A percentile compares a stretch with the other conserved stretches of the same genome.
Evolutionary conservation across 139 green algal species (phyloP).

Genomic region (Tetraselmis striata): DNA sequence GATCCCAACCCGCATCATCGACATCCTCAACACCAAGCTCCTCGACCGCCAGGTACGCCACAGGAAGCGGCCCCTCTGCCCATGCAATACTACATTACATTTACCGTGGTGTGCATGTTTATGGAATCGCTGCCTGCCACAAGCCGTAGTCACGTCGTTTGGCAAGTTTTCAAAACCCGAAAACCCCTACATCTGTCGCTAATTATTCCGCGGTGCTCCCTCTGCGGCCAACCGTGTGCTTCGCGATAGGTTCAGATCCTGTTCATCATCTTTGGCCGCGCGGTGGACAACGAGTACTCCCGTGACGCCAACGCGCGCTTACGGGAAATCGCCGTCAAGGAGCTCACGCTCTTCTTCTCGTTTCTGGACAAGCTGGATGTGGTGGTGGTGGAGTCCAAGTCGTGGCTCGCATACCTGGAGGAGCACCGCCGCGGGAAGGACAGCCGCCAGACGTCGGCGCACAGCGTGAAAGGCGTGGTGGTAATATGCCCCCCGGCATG

Average conservation of each 20-base stretch:
- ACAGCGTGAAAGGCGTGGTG: too few relatives aligned
- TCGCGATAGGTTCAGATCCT: background rate
- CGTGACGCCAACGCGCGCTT: background rate
- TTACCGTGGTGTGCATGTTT: too few relatives aligned
- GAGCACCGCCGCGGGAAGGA: background rate
- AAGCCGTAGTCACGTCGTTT: too few relatives aligned
- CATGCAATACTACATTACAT: too few relatives aligned
- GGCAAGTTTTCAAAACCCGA: too few relatives aligned
- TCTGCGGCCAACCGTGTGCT: too few relatives aligned
- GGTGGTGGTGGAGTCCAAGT: background rate
- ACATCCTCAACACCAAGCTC: constrained; percentile 21
- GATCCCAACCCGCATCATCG: constrained; percentile 11
- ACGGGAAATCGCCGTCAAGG: background rate
- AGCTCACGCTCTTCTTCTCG: constrained; percentile 17
- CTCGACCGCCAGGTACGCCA: constrained; percentile 23
- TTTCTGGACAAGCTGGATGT: constrained; percentile 25
- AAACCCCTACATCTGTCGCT: too few relatives aligned
- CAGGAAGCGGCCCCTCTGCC: too few relatives aligned
- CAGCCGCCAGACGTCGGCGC: too few relatives aligned
- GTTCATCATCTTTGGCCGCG: background rate
- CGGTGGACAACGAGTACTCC: background rate
- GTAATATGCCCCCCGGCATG: too few relatives aligned
- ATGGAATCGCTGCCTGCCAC: too few relatives aligned
- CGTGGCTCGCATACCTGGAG: background rate
- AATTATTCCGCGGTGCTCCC: background rate